Evolutionary conservation across 2,329 filamentous ascomycete species (phyloP), one percentile per base, ranked within the genome.

Genomic region (Penicillium corylophilum): DNA sequence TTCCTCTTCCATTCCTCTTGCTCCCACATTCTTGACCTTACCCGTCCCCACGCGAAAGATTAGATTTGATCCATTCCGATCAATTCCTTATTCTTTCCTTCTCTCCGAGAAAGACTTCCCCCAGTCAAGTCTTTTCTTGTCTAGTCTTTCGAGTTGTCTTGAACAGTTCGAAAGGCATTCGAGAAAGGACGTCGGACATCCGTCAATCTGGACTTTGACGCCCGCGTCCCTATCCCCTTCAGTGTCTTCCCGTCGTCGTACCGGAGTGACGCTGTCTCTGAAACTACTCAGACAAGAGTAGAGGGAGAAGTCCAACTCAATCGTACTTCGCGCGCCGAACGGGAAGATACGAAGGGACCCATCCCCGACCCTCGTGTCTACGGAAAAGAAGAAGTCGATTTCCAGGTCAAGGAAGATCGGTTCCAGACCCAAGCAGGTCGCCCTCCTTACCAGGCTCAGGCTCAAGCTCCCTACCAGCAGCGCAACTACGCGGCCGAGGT

Each of bases 191-290:
- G 79, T 79, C 77, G 76, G 74, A 79, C 85, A 88, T 86, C 88
- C 88, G 90, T 81, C 90, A 96, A 90, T 83, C 92, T 96, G 92
- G 92, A 96, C 90, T 96, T 95, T 94, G 92, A 96, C 89, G 91
- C 92, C 81, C 89, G 91, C 80, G 89, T 96, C 80, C 90, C 93
- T 83, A 94, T 97, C 80, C 93, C 93, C 81, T 95, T 96, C 87
- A 96, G 91, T 89, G 89, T 96, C 88, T 96, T 97, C 86, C 93
- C 93, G 82, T 96, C 91, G 79, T 90, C 91, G 79, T 97, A 96
- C 85, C 85, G 88, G 79, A 86, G 82, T 82, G 83, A 85, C 79
- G 80, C 81, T 79, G 80, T 81, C 76, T 81, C 79, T 71, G 77
- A 82, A 74, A 78, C 81, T 76, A 85, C 85, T 77, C 78, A 83